Percentiles rank a stretch among this genome's conserved stretches.
These are phyloP conservation scores for Russula emetica DNA, from an alignment of 768 basidiomycete species.

Conservation along the genomic window DNA sequence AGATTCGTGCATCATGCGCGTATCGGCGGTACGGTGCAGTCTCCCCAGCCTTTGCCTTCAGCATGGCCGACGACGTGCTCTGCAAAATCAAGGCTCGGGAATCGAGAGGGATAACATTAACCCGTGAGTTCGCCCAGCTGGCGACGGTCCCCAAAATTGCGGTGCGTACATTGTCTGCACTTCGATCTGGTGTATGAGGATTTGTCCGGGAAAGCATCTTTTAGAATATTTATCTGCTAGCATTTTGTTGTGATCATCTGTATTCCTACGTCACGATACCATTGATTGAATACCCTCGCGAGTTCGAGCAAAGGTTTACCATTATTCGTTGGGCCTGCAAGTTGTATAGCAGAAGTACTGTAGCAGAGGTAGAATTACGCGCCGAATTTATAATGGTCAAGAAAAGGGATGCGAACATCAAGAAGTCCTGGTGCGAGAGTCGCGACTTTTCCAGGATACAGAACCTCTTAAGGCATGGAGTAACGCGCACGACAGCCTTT, in stretches of 20 bases:
- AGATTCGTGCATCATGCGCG: constrained; percentile 22
- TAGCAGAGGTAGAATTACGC: not conserved
- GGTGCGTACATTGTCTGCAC: constrained; percentile 16
- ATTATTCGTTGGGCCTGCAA: not conserved
- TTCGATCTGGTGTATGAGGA: not conserved
- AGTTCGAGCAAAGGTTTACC: not conserved
- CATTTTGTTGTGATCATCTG: not conserved
- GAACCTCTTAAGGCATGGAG: too few species aligned
- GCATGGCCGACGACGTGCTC: constrained; percentile 14
- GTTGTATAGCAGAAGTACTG: not conserved
- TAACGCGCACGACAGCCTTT: too few species aligned
- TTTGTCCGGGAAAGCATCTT: not conserved
- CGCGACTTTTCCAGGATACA: constrained; percentile 29
- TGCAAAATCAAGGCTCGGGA: constrained; percentile 25
- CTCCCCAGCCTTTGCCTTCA: constrained; percentile 11
- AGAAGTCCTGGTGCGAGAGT: not conserved
- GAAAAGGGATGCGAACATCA: not conserved
- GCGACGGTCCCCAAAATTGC: constrained; percentile 37
- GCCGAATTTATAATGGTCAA: not conserved
- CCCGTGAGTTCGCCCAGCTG: constrained; percentile 27
- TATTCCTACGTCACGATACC: not conserved
- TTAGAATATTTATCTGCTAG: too few species aligned
- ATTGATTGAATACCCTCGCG: not conserved
- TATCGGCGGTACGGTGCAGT: not conserved
- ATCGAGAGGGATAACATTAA: constrained; percentile 9